Conservation (phyloP, 1,284 basidiomycete species). For the Microbotryomycetes sp. region DNA sequence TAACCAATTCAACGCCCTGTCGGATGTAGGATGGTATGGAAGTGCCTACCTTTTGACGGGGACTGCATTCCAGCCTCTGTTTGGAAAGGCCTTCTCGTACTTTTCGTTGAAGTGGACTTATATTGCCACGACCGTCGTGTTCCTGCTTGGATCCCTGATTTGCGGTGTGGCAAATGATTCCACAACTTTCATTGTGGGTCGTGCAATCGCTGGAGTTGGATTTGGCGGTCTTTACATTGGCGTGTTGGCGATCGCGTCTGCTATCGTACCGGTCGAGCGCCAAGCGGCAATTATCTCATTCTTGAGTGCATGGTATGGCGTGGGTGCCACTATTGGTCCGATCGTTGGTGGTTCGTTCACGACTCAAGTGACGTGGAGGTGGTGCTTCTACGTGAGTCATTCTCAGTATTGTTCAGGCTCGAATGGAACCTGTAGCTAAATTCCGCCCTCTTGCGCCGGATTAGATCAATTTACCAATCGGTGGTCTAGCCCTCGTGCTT, state of each 20-base stretch:
- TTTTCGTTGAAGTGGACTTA: constrained; percentile 35
- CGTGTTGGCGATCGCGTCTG: constrained; percentile 24
- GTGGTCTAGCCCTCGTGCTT: constrained; percentile 18
- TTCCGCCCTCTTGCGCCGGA: constrained; percentile 22
- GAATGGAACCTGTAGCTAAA: constrained; percentile 31
- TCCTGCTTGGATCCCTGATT: constrained; percentile 37
- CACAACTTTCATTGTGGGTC: constrained; percentile 37
- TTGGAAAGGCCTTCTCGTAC: constrained; percentile 31
- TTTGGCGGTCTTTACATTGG: constrained; percentile 36
- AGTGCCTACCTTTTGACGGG: constrained; percentile 36
- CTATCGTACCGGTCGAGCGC: background rate
- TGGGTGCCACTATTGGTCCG: constrained; percentile 27
- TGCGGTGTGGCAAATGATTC: constrained; percentile 35
- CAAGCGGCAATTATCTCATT: constrained; percentile 11
- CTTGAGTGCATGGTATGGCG: constrained; percentile 22
- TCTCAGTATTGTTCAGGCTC: constrained; percentile 32
- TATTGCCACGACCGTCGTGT: constrained; percentile 30
- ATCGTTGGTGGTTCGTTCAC: background rate
- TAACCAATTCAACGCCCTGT: constrained; percentile 33
- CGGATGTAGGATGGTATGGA: constrained; percentile 36
- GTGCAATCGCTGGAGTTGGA: constrained; percentile 34
- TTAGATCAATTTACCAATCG: constrained; percentile 12
- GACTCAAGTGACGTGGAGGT: constrained; percentile 32
- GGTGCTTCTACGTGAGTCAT: constrained; percentile 35
- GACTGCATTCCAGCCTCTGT: constrained; percentile 37